Percentiles rank a stretch among this genome's conserved stretches.
These are phyloP conservation scores for Immersiella caudata DNA, from an alignment of 495 filamentous ascomycete species.

Conservation along the genomic window DNA sequence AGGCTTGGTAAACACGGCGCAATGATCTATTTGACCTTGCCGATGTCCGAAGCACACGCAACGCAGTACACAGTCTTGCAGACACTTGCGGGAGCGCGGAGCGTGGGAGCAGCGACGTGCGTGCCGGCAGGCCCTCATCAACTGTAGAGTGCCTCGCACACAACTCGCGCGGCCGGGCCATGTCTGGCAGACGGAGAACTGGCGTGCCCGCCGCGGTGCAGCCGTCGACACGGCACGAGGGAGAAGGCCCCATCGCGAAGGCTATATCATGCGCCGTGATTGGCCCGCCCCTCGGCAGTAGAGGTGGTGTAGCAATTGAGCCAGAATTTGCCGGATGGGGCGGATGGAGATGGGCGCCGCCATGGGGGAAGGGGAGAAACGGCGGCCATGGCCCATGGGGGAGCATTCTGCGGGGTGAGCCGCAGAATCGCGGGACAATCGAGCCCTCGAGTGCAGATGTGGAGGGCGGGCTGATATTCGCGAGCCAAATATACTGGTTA, in stretches of 20 bases:
- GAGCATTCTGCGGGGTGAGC: conserved; percentile 21
- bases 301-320: conserved; percentile 29
- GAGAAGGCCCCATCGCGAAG: conserved; percentile 6
- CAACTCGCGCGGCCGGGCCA: conserved; percentile 11
- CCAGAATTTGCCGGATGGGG: conserved; percentile 29
- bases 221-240: conserved; percentile 22
- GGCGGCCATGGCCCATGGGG: background rate
- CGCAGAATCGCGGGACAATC: background rate
- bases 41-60: background rate
- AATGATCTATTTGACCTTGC: conserved; percentile 20
- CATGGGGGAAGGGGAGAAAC: background rate
- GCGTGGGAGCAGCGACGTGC: conserved; percentile 8
- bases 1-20: conserved; percentile 20
- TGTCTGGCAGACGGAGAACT: conserved; percentile 21
- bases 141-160: conserved; percentile 19
- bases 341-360: background rate
- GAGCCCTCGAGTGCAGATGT: background rate
- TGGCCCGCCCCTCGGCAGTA: conserved; percentile 16
- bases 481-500: conserved; percentile 27
- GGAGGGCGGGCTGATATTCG: background rate
- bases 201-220: conserved; percentile 4
- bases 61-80: too few species aligned
- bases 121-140: conserved; percentile 21
- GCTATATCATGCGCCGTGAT: conserved; percentile 17
- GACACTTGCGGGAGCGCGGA: background rate